phyloP scores from a whole-genome alignment of 768 basidiomycete species.

The Cystoderma amianthinum region DNA sequence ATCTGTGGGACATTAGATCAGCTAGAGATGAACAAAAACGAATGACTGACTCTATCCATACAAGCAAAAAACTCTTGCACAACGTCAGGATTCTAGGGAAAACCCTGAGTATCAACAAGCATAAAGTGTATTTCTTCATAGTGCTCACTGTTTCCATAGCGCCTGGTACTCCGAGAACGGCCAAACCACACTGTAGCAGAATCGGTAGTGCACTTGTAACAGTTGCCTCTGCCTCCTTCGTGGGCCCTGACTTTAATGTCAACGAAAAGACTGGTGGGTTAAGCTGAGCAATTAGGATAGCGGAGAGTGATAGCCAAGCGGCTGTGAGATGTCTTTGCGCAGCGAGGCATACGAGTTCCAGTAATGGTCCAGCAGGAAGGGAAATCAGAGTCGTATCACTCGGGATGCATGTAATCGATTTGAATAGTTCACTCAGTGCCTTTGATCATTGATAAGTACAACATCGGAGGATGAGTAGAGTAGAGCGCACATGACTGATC shows the following conservation, averaged over 20 bases:
- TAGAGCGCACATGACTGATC: constrained; percentile 60
- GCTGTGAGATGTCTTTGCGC: constrained; percentile 67
- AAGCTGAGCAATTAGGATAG: constrained; percentile 76
- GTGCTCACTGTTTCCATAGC: constrained; percentile 64
- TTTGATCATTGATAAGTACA: constrained; percentile 17
- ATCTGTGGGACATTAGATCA: constrained; percentile 9
- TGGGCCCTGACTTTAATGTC: constrained; percentile 45
- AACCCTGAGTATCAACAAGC: not conserved
- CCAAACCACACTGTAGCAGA: constrained; percentile 52
- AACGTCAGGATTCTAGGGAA: constrained; percentile 77
- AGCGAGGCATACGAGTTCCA: constrained; percentile 73
- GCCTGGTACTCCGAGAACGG: constrained; percentile 43
- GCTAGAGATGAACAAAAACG: constrained; percentile 1
- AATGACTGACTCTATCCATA: constrained; percentile 59
- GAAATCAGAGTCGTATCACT: constrained; percentile 74
- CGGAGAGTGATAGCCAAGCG: constrained; percentile 79
- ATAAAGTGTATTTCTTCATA: not conserved
- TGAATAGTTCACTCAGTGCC: constrained; percentile 80
- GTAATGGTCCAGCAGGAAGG: constrained; percentile 71
- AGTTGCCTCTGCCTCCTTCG: constrained; percentile 46
- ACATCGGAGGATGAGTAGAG: constrained; percentile 1
- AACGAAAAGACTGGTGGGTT: constrained; percentile 58
- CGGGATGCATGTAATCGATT: constrained; percentile 78
- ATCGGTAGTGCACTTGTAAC: constrained; percentile 49
- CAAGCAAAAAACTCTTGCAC: constrained; percentile 86